phyloP scores from a whole-genome alignment of 495 filamentous ascomycete species.

The Symbiotaphrina buchneri region DNA sequence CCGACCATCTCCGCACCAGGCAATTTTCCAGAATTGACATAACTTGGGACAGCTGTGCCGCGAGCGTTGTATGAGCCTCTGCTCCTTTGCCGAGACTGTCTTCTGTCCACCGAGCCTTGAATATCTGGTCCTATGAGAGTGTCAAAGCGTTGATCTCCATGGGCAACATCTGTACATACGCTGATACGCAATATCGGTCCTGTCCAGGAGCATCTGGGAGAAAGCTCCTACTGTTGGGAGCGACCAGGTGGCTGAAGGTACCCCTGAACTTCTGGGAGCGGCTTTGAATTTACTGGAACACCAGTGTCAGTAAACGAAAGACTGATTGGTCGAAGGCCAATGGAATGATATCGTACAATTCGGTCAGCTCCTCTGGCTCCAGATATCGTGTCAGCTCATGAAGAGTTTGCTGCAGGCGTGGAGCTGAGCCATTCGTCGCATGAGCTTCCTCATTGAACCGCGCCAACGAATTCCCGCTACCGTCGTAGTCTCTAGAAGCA shows the following conservation, averaged over 20 bases:
- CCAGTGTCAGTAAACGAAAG: conserved; percentile 8
- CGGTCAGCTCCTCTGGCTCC: conserved; percentile 39
- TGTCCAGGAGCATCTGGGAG: conserved; percentile 31
- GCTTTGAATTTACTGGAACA: conserved; percentile 44
- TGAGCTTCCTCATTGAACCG: conserved; percentile 27
- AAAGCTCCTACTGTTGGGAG: conserved; percentile 37
- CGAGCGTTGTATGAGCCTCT: too few species aligned
- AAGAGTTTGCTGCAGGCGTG: conserved; percentile 16
- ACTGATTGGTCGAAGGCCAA: conserved; percentile 4
- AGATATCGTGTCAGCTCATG: conserved; percentile 48
- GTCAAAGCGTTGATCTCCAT: too few species aligned
- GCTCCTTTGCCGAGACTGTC: too few species aligned
- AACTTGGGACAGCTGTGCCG: too few species aligned
- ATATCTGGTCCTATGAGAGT: too few species aligned
- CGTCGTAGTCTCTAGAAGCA: conserved; percentile 12
- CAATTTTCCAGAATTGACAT: too few species aligned
- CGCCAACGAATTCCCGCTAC: conserved; percentile 19
- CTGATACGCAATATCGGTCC: conserved; percentile 29
- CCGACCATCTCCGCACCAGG: too few species aligned
- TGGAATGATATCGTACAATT: conserved; percentile 34
- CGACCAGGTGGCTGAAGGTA: too few species aligned
- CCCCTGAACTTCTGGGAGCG: too few species aligned
- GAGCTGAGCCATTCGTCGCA: conserved; percentile 7
- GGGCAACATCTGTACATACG: too few species aligned
- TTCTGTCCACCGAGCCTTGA: too few species aligned